Base-by-base conservation (phyloP, 2,329 filamentous ascomycete species). In the Pseudogymnoascus sp. region DNA sequence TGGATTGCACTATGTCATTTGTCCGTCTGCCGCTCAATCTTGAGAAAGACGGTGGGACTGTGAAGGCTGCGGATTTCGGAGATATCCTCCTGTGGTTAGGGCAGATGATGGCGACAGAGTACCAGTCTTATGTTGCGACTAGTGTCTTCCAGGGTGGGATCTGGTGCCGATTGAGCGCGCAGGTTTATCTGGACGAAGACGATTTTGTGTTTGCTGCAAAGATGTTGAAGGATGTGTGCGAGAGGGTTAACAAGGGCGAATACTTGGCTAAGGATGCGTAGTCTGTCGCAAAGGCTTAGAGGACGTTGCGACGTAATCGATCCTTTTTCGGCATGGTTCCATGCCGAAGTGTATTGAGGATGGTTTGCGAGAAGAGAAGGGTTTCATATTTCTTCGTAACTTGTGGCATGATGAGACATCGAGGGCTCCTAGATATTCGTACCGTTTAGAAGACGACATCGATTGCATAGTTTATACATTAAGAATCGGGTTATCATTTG, bases 101-200 rank as follows among this genome's bases (percentile, higher is more conserved):
- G 60, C 72, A 75, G 50, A 78, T 70, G 3, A 70, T 90, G 65
- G 74, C 84, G 12, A 69, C 76, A 0, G 82, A 87, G n/a, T 83
- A 85, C 73, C 80, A 86, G 62, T 94, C 91, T 0, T 93, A 91
- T 70, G 75, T 94, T 61, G 80, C 86, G 0, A 71, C 89, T 2
- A 84, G 85, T 63, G 74, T 80, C 7, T 85, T 92, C 67, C 79
- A 76, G 0, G 82, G 81, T 0, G 79, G 79, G 62, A 82, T 87
- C 72, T 96, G 89, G 89, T 79, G 82, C 0, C 78, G 93, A 59
- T 70, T 96, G 59, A 92, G 89, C 71, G 90, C 84, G 12, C 92
- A 96, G 78, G 82, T 94, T 0, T 97, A 94, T 72, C 75, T 97
- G n/a, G 90, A 91, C 25, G 73, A 87, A 67, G 79, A 80, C 11